Evolutionary conservation across 352 stramenopile species (phyloP).

Genomic region (Globisporangium lucens): DNA sequence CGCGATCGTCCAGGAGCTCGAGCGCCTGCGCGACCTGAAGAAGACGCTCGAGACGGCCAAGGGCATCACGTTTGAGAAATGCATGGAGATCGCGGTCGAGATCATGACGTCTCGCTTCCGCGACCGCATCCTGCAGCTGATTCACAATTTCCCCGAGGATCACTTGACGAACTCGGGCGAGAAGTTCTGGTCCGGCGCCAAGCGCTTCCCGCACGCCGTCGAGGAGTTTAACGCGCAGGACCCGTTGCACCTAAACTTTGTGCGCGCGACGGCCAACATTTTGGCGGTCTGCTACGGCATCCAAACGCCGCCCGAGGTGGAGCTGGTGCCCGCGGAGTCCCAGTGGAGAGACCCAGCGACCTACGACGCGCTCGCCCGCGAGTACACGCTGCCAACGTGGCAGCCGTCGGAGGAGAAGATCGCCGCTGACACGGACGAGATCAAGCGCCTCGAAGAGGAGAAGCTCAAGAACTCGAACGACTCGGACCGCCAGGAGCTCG

Average conservation of each 20-base stretch:
- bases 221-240: constrained; percentile 61
- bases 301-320: constrained; percentile 58
- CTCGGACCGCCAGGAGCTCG: constrained; percentile 64
- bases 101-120: constrained; percentile 83
- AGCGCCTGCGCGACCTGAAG: constrained; percentile 57
- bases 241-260: constrained; percentile 73
- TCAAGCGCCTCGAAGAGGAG: constrained; percentile 64
- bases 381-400: constrained; percentile 50
- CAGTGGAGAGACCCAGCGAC: constrained; percentile 65
- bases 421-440: constrained; percentile 62
- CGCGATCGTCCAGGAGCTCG: constrained; percentile 69
- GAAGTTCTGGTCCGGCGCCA: constrained; percentile 84
- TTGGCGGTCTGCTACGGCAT: constrained; percentile 78
- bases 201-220: constrained; percentile 75
- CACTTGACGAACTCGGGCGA: constrained; percentile 80
- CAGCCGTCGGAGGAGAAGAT: constrained; percentile 80
- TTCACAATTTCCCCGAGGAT: constrained; percentile 82
- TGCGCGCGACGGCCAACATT: constrained; percentile 77
- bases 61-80: constrained; percentile 67
- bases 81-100: constrained; percentile 62
- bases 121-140: constrained; percentile 87
- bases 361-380: constrained; percentile 46
- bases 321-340: constrained; percentile 82
- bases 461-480: constrained; percentile 64
- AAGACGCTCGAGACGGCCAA: constrained; percentile 51